Evolutionary conservation across 1,139 yeast genomes (phyloP).

Genomic region (Yamadazyma dendronema): DNA sequence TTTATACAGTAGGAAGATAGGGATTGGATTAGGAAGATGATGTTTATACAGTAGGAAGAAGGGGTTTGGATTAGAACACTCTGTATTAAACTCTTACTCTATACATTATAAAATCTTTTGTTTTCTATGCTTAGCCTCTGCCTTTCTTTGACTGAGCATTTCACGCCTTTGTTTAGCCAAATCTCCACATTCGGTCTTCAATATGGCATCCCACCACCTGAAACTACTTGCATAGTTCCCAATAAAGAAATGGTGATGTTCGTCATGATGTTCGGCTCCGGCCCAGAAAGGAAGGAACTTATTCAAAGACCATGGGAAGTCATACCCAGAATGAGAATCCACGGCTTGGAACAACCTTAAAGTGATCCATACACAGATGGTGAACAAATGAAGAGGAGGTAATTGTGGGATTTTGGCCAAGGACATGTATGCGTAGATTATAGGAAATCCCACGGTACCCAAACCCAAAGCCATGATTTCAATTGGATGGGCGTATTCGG

Average conservation of each 20-base stretch:
- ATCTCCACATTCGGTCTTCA: slow-evolving; percentile 82
- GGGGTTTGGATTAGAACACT: too few species aligned
- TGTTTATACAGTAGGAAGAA: too few species aligned
- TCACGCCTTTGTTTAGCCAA: slow-evolving; percentile 65
- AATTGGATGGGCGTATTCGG: slow-evolving; percentile 94
- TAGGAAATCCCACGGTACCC: slow-evolving; percentile 94
- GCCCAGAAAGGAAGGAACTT: slow-evolving; percentile 49
- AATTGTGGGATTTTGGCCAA: slow-evolving; percentile 43
- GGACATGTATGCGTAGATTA: slow-evolving; percentile 49
- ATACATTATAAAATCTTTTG: not conserved
- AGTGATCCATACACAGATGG: slow-evolving; percentile 85
- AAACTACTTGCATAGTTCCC: slow-evolving; percentile 93
- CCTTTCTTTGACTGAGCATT: slow-evolving; percentile 49
- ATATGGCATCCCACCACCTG: slow-evolving; percentile 87
- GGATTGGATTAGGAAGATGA: too few species aligned
- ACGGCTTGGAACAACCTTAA: slow-evolving; percentile 58
- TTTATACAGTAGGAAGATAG: too few species aligned
- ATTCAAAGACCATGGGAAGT: slow-evolving; percentile 50
- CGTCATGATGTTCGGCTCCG: slow-evolving; percentile 51
- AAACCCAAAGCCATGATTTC: slow-evolving; percentile 89
- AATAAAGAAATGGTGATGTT: slow-evolving; percentile 48
- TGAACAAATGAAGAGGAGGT: slow-evolving; percentile 76
- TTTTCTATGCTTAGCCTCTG: slow-evolving; percentile 31
- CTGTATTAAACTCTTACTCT: too few species aligned
- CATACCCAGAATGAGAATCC: slow-evolving; percentile 49